phyloP scores from a whole-genome alignment of 1,139 yeast species.

The Suhomyces choctaworum region DNA sequence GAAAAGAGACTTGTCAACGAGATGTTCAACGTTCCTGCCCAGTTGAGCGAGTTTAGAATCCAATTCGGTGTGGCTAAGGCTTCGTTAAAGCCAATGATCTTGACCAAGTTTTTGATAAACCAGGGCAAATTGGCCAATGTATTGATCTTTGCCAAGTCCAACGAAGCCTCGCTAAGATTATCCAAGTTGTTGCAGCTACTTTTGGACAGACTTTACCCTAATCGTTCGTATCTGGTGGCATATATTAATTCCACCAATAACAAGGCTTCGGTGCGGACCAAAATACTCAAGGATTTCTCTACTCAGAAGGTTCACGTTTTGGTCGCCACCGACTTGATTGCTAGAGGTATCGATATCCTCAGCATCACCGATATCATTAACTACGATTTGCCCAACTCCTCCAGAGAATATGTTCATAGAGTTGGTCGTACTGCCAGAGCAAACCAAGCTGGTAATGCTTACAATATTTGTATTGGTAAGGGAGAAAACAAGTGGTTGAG shows the following conservation, averaged over 20 bases:
- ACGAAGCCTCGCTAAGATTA: slow-evolving; percentile 80
- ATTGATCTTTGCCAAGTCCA: slow-evolving; percentile 78
- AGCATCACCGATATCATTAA: slow-evolving; percentile 76
- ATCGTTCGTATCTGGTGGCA: slow-evolving; percentile 19
- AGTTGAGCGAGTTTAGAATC: slow-evolving; percentile 52
- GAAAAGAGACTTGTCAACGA: slow-evolving; percentile 51
- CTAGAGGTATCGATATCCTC: slow-evolving; percentile 88
- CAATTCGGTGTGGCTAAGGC: slow-evolving; percentile 56
- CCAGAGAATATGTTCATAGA: slow-evolving; percentile 91
- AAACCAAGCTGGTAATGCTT: slow-evolving; percentile 70
- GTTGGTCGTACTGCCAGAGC: slow-evolving; percentile 98
- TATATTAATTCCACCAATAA: slow-evolving; percentile 50
- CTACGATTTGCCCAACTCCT: slow-evolving; percentile 85
- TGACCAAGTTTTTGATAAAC: slow-evolving; percentile 54
- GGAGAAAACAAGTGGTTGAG: slow-evolving; percentile 74
- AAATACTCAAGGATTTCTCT: slow-evolving; percentile 57
- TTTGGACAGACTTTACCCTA: slow-evolving; percentile 25
- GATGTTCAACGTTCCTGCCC: slow-evolving; percentile 54
- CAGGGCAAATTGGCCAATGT: slow-evolving; percentile 38
- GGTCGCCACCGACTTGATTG: slow-evolving; percentile 88
- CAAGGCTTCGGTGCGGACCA: slow-evolving; percentile 40
- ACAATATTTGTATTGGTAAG: slow-evolving; percentile 67
- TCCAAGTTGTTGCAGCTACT: slow-evolving; percentile 59
- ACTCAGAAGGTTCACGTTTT: slow-evolving; percentile 52
- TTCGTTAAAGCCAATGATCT: slow-evolving; percentile 70